Evolutionary conservation across 2,329 filamentous ascomycete genomes (phyloP).

Genomic region (Trichophyton mentagrophytes): DNA sequence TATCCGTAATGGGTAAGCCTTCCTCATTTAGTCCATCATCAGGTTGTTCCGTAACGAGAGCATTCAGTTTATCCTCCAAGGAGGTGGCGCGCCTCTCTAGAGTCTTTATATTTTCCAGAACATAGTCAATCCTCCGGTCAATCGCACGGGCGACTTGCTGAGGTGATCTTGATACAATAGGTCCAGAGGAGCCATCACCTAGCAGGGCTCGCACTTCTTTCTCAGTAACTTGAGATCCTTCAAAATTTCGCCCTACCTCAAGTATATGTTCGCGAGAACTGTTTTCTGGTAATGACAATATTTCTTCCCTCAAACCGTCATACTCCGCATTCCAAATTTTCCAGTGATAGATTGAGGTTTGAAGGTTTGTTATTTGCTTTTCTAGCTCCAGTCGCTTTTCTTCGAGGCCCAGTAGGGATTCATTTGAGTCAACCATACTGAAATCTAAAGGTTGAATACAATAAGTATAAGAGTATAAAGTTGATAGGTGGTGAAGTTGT

Average conservation of each 20-base stretch:
- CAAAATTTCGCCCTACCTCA: conserved; percentile 32
- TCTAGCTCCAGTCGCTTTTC: conserved; percentile 63
- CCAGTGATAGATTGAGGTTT: conserved; percentile 72
- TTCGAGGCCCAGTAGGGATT: conserved; percentile 49
- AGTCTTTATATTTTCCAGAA: conserved; percentile 63
- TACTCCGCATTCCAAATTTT: conserved; percentile 85
- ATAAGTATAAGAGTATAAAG: not conserved
- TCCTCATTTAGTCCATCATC: conserved; percentile 40
- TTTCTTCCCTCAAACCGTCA: conserved; percentile 72
- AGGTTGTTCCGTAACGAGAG: conserved; percentile 47
- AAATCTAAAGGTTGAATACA: not conserved
- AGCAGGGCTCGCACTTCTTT: conserved; percentile 46
- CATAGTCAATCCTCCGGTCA: conserved; percentile 73
- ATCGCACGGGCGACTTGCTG: conserved; percentile 56
- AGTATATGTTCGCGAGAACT: conserved; percentile 44
- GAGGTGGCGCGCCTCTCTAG: conserved; percentile 59
- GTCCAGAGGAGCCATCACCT: conserved; percentile 26
- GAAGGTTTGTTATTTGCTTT: conserved; percentile 59
- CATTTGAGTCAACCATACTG: conserved; percentile 10
- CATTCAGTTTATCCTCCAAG: conserved; percentile 57
- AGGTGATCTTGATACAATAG: conserved; percentile 37
- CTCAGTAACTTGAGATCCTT: conserved; percentile 32
- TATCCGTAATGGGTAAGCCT: conserved; percentile 72
- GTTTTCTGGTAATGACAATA: conserved; percentile 44
- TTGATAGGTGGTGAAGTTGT: not conserved